Evolutionary conservation across 805 yeast species (phyloP), one percentile per base, ranked within the genome.

Genomic region (Zygotorulaspora danielsina): DNA sequence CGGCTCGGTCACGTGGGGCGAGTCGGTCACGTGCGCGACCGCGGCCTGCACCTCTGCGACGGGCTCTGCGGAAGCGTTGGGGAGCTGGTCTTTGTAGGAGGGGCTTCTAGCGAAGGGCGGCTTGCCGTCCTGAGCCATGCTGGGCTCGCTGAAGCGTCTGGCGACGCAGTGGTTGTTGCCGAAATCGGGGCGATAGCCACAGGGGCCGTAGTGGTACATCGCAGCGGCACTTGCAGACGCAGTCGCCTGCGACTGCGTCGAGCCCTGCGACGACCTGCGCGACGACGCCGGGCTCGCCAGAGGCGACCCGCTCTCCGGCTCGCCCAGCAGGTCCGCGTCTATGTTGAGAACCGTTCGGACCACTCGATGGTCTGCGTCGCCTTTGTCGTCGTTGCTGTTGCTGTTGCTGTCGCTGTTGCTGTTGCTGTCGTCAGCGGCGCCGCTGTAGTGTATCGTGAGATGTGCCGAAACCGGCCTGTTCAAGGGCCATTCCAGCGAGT

Each of bases 401-500:
- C 27, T 24, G 27, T 11, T 4, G 4, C 27, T 24, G 27, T 11
- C 13, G 6, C 29, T 33, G 37, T 19, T 21, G 30, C 31, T 25
- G 21, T 17, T 13, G 31, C 13, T 28, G 11, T 19, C 13, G 7
- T 10, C 30, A 19, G 31, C n/a, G 31, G 11, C 31, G 2, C 19
- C 34, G 16, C 21, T 22, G 25, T 42, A 42, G 28, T 42, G 46
- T 6, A 42, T 36, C 15, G 46, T 42, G 11, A 42, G 32, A 30
- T 42, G 46, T 6, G 46, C 46, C 16, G 46, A 42, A 19, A 42
- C 46, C 16, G 46, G 46, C 29, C 40, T 39, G 15, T 42, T 42
- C 20, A 38, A 13, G n/a, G 43, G 36, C 43, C 43, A 39, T 35
- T 35, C 25, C 36, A 25, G n/a, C 11, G 31, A 27, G 31, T 27